phyloP scores from a whole-genome alignment of 139 green algal species.

The Penium margaritaceum region DNA sequence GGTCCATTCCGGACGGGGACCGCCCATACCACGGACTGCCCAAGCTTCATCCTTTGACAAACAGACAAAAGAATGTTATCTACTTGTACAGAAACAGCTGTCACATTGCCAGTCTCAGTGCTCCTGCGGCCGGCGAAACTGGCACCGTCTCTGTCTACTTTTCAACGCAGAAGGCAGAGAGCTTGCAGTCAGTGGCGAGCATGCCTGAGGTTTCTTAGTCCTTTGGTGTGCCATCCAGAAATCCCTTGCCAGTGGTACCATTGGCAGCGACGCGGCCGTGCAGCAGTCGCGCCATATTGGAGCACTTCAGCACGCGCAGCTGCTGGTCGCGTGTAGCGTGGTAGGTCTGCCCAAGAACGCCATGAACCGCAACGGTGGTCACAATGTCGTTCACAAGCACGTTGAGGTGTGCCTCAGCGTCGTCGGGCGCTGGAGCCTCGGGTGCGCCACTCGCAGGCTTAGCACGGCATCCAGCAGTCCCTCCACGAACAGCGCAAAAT shows the following conservation, averaged over 20 bases:
- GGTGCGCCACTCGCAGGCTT: not conserved
- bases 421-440: not conserved
- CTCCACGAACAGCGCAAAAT: not conserved
- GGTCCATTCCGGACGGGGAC: no score
- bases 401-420: conserved; percentile 24
- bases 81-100: no score
- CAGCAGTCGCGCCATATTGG: not conserved
- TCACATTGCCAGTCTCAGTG: no score
- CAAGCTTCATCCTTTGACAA: no score
- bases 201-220: conserved; percentile 22
- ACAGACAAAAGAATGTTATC: no score
- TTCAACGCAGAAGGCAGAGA: no score
- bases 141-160: no score
- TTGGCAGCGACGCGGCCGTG: not conserved
- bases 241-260: conserved; percentile 12
- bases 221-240: conserved; percentile 5
- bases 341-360: conserved; percentile 33
- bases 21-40: no score
- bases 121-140: no score
- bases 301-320: not conserved
- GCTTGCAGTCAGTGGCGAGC: conserved; percentile 27
- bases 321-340: not conserved
- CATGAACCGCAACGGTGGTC: conserved; percentile 15
- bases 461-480: not conserved
- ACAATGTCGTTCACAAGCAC: conserved; percentile 3